Evolutionary conservation across 2,329 filamentous ascomycete genomes (phyloP).

Genomic region (Trichoderma guizhouense): DNA sequence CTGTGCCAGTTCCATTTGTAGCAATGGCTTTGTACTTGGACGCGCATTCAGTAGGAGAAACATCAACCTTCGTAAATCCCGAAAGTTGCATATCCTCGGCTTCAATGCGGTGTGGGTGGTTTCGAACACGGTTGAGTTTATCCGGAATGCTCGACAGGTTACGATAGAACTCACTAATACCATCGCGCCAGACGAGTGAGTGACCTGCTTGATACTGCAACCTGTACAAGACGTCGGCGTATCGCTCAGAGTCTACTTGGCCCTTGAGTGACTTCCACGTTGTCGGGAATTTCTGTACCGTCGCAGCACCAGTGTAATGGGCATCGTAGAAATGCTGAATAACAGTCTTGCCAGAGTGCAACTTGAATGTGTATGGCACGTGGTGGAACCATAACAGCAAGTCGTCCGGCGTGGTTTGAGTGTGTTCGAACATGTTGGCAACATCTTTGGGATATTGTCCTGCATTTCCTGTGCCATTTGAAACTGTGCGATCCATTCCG

Average conservation of each 20-base stretch:
- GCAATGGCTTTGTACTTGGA: slow-evolving; percentile 55
- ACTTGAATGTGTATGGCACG: slow-evolving; percentile 60
- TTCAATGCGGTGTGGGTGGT: slow-evolving; percentile 65
- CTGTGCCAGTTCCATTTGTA: slow-evolving; percentile 34
- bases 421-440: slow-evolving; percentile 54
- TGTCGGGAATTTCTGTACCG: slow-evolving; percentile 54
- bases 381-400: slow-evolving; percentile 73
- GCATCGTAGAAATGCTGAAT: slow-evolving; percentile 66
- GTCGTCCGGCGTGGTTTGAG: slow-evolving; percentile 63
- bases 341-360: slow-evolving; percentile 63
- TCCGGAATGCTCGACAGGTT: slow-evolving; percentile 61
- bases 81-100: slow-evolving; percentile 61
- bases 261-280: slow-evolving; percentile 54
- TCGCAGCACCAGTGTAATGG: slow-evolving; percentile 58
- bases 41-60: slow-evolving; percentile 59
- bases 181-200: slow-evolving; percentile 66
- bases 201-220: slow-evolving; percentile 66
- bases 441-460: slow-evolving; percentile 65
- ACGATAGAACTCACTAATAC: slow-evolving; percentile 61
- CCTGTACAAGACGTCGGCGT: slow-evolving; percentile 54
- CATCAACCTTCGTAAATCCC: slow-evolving; percentile 52
- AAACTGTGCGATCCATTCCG: slow-evolving; percentile 69
- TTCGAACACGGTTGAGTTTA: slow-evolving; percentile 50
- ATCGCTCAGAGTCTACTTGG: slow-evolving; percentile 59
- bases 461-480: slow-evolving; percentile 62